Conservation (phyloP, 306 rosid species). For the Fagus sylvatica region DNA sequence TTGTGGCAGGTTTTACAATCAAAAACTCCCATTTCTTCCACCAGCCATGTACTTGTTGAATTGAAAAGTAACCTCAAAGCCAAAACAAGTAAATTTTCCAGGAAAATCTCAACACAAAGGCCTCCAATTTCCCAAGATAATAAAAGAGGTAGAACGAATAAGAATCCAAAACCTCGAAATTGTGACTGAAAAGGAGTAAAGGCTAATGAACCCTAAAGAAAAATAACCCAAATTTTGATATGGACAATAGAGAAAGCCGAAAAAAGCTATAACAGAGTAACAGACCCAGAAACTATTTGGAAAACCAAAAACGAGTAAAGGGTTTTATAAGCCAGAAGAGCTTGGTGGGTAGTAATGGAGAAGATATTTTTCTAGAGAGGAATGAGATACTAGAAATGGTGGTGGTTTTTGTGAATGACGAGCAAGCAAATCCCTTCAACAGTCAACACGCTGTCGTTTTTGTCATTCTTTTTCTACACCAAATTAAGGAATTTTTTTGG, state of each 20-base stretch:
- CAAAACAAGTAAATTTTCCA: background rate
- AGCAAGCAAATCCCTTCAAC: no score
- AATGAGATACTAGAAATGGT: background rate
- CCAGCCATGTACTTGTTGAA: slow-evolving; percentile 13
- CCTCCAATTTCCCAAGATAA: background rate
- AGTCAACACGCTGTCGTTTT: no score
- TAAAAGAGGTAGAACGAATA: background rate
- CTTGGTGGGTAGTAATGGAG: background rate
- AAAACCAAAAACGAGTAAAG: background rate
- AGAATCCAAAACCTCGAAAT: slow-evolving; percentile 14
- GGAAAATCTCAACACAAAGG: background rate
- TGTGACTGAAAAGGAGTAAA: slow-evolving; percentile 1
- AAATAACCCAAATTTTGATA: background rate
- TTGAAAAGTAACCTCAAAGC: slow-evolving; percentile 2
- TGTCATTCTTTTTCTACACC: no score
- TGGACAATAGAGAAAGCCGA: background rate
- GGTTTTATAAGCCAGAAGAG: background rate
- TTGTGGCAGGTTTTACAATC: slow-evolving; percentile 4
- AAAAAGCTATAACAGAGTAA: background rate
- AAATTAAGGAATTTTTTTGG: no score
- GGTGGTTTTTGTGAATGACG: no score
- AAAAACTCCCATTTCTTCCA: slow-evolving; percentile 17
- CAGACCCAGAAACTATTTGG: background rate
- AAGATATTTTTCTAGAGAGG: background rate
- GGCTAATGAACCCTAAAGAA: background rate